Base-by-base conservation (phyloP, 805 yeast species). In the Sugiyamaella americana region DNA sequence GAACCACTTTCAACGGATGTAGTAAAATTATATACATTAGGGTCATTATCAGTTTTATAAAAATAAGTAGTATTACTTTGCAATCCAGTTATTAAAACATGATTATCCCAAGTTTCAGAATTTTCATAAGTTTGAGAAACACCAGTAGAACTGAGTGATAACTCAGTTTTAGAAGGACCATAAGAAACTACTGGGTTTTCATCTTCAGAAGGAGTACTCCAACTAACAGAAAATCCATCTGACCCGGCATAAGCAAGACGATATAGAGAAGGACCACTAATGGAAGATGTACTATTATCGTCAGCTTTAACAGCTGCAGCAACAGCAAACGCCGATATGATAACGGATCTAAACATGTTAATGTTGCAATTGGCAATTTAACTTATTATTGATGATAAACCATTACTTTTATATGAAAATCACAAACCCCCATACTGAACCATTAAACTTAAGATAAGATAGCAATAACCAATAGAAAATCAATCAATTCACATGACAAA, bases 171-270 rank as follows among this genome's bases (percentile, higher is more conserved):
- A 32, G 46, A 41, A 10, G 21, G n/a, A 18, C 60, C 60, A 40
- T 52, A 58, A 30, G 41, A 23, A n/a, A 58, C 61, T 11, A 43
- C 39, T 16, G 60, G 59, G 35, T 37, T 29, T 21, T 26, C 8
- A 23, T 54, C 17, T 41, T 46, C 24, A 19, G 43, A 40, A 32
- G 44, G 51, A 18, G 59, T 53, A 47, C 50, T 55, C 61, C 61
- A 58, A 8, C 58, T 47, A 26, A 58, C 52, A 16, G 56, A 41
- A 52, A 58, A 55, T 18, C 52, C 52, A 16, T 51, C 51, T 11
- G 47, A 43, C 22, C 58, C 61, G 20, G 58, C 58, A 42, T 51
- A 55, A 16, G 61, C 58, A 8, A 56, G 46, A 29, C 59, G 58
- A 22, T 54, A 58, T 47, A 56, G 50, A 36, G 47, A 41, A 5